Evolutionary conservation across 345 rosid species (phyloP), one percentile per base, ranked within the genome.

Genomic region (Moricandia moricandioides): DNA sequence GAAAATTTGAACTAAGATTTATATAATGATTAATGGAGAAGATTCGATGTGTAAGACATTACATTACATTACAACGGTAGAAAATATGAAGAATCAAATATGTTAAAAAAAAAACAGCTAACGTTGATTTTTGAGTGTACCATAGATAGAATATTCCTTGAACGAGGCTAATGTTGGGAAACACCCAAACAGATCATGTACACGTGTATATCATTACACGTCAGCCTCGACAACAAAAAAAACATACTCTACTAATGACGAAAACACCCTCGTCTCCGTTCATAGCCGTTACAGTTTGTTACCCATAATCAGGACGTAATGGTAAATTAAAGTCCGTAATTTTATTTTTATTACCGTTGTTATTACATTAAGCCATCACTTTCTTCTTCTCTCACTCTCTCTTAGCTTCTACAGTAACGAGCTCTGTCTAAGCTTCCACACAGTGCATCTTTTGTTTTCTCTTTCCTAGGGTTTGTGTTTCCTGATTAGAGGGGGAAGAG

Each of bases 401-500:
- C 79, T 62, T 0, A 10, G 64, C 45, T 64, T 68, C 73, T 51
- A 56, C 73, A 43, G 51, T 72, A 8, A 16, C 45, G 72, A 66
- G 81, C 62, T 74, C 29, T 31, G 21, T 57, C 33, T 16, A 37
- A 40, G 63, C 66, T 63, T 54, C 30, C 65, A 34, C 30, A 52
- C 64, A 43, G 71, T 70, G 72, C 73, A 68, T 3, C 6, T 47
- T 69, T 78, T 6, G 66, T 5, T 35, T 34, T 75, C 78, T 78
- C 77, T 70, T 79, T 75, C 79, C 58, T 79, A 72, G 85, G 83
- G 70, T 77, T 83, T 18, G 30, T 60, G 13, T 66, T 3, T 67
- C 37, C 37, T 37, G 78, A 37, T 56, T 65, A 13, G 69, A 56
- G 40, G 64, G 12, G 21, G 4, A 67, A 13, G 55, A 47, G 52